Evolutionary conservation across 331 rosid genomes (phyloP), one percentile per base, ranked within the genome.

Genomic region (Rosa hybrid): DNA sequence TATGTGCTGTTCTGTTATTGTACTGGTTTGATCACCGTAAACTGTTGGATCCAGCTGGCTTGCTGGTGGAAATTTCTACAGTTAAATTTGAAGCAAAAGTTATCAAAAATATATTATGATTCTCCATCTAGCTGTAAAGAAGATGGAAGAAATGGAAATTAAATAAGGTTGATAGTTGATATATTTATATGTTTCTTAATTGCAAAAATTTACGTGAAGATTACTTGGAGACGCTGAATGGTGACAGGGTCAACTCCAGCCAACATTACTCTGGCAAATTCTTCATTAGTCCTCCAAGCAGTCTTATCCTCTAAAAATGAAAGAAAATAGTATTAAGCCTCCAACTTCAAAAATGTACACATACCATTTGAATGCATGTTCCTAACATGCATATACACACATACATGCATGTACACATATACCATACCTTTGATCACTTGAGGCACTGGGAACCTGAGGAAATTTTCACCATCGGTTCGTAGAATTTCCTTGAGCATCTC

Each of bases 251-350:
- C 78, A 53, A 90, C 84, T 79, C 95, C 95, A 13, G 94, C 96
- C 46, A 92, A 34, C 92, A 92, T 90, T 76, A 90, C 96, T 86
- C 97, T 86, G 1, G 90, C 90, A 83, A 92, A 90, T 78, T 92
- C 97, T 78, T 90, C 92, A 74, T 92, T 94, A 0, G 92, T 86
- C 84, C 93, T 88, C 96, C 97, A 89, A 11, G 91, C 92, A 65
- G 89, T 34, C 4, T 3, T 34, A 34, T 34, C 38, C 38, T 34
- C 38, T 34, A 34, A 34, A 34, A 34, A 34, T 34, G 38, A 34
- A 34, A 34, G 38, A 34, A 34, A 34, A 34, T 2, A 34, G 38
- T 34, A 34, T 34, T 2, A 34, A 34, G 38, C 38, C 38, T 34
- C 38, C 38, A 34, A 3, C 38, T 34, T 34, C 38, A 34, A 34